A percentile compares a stretch with the other conserved stretches of the same genome.
These are phyloP conservation scores for Leptographium flavum DNA, from an alignment of 2,329 filamentous ascomycete species.

Conservation along the genomic window DNA sequence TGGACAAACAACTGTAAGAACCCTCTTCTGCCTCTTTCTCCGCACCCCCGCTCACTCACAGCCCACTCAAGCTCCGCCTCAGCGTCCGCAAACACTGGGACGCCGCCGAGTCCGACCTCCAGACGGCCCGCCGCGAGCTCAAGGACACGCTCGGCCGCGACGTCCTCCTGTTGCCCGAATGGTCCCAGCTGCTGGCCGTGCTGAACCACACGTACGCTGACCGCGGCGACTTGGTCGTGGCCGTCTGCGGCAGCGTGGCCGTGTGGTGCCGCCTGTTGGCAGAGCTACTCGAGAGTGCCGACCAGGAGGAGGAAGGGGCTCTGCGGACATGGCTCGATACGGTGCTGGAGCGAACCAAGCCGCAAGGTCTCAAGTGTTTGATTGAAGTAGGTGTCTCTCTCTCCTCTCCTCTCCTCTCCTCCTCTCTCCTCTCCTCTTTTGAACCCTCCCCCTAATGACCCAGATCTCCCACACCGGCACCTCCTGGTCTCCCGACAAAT, in stretches of 20 bases:
- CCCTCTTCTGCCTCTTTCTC: no score
- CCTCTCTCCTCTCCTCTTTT: neutral
- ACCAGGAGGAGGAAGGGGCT: slow-evolving; percentile 19
- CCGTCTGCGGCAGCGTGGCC: slow-evolving; percentile 22
- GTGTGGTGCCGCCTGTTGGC: slow-evolving; percentile 24
- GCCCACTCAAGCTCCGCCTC: slow-evolving; percentile 27
- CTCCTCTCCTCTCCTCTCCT: neutral
- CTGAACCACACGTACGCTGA: slow-evolving; percentile 25
- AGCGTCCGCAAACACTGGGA: slow-evolving; percentile 29
- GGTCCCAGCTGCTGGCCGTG: slow-evolving; percentile 24
- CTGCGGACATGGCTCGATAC: slow-evolving; percentile 27
- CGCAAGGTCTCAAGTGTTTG: slow-evolving; percentile 18
- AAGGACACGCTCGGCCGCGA: slow-evolving; percentile 23
- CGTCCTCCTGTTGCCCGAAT: slow-evolving; percentile 26
- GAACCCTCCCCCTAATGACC: no score
- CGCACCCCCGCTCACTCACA: slow-evolving; percentile 14
- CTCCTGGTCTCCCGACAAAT: slow-evolving; percentile 21
- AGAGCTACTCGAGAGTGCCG: slow-evolving; percentile 19
- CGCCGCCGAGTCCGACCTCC: slow-evolving; percentile 18
- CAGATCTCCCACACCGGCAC: slow-evolving; percentile 14
- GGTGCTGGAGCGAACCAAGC: slow-evolving; percentile 22
- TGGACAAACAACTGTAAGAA: no score
- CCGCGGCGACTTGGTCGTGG: slow-evolving; percentile 22
- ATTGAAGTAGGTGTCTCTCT: slow-evolving; percentile 15
- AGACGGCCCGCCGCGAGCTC: slow-evolving; percentile 19